phyloP scores from a whole-genome alignment of 1,284 basidiomycete genomes.

The Leucoagaricus sp. region DNA sequence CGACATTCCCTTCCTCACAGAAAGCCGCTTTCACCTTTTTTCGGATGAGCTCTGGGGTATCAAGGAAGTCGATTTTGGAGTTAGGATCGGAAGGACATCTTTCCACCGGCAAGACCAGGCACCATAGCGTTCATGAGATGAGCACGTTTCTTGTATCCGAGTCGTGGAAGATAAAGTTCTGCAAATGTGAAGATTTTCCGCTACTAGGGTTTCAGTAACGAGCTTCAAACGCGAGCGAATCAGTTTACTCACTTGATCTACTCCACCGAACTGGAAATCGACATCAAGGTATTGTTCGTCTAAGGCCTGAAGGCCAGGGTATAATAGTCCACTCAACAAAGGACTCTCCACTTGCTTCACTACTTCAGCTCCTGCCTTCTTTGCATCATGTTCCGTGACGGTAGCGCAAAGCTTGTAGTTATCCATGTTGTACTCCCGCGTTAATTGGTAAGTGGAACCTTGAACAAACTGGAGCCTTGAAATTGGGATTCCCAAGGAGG shows the following conservation, averaged over 20 bases:
- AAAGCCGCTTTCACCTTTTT: constrained; percentile 93
- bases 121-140: constrained; percentile 99
- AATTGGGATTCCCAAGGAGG: constrained; percentile 89
- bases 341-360: constrained; percentile 98
- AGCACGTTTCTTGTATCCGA: constrained; percentile 94
- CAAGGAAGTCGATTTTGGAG: constrained; percentile 98
- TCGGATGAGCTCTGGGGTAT: constrained; percentile 80
- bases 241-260: constrained; percentile 76
- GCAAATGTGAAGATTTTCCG: constrained; percentile 99
- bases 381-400: constrained; percentile 95
- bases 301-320: constrained; percentile 95
- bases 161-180: constrained; percentile 89
- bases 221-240: constrained; percentile 2
- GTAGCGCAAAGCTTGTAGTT: constrained; percentile 90
- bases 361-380: constrained; percentile 99
- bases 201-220: no score
- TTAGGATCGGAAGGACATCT: constrained; percentile 99
- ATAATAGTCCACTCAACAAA: constrained; percentile 88
- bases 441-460: constrained; percentile 92
- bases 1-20: constrained; percentile 91
- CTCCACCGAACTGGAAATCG: constrained; percentile 98
- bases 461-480: constrained; percentile 84
- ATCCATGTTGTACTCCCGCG: constrained; percentile 92
- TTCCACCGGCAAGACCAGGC: constrained; percentile 91
- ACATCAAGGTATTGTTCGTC: constrained; percentile 97